phyloP scores from a whole-genome alignment of 352 stramenopile species.

The Blastocystis hominis region DNA sequence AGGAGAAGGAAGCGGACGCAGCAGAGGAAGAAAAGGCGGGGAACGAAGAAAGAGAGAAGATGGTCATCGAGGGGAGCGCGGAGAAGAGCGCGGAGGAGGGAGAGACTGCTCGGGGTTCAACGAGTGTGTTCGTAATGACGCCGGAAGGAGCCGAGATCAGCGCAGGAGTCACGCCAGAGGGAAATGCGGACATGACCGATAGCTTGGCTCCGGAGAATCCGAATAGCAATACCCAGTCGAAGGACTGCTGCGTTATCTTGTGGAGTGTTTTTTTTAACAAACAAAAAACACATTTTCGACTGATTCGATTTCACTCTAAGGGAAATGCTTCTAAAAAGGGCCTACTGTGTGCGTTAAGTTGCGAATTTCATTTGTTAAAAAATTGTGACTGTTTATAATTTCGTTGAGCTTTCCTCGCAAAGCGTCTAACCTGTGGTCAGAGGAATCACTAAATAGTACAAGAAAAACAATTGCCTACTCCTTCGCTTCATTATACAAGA shows the following conservation, averaged over 20 bases:
- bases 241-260: conserved; percentile 17
- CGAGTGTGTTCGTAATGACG: too few relatives aligned
- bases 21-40: background rate
- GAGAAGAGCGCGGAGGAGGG: background rate
- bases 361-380: conserved; percentile 19
- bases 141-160: too few relatives aligned
- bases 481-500: background rate
- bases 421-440: background rate
- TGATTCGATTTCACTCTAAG: conserved; percentile 5
- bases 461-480: background rate
- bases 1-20: background rate
- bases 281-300: conserved; percentile 33
- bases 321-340: background rate
- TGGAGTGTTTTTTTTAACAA: background rate
- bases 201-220: background rate
- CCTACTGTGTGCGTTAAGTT: conserved; percentile 7
- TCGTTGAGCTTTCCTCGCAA: conserved; percentile 36
- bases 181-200: background rate
- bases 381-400: conserved; percentile 50
- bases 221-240: background rate
- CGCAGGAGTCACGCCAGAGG: too few relatives aligned
- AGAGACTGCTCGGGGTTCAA: background rate
- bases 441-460: background rate
- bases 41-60: background rate
- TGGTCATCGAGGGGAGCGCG: background rate